Base-by-base conservation (phyloP, 768 basidiomycete species). In the Phanerodontia chrysosporium region DNA sequence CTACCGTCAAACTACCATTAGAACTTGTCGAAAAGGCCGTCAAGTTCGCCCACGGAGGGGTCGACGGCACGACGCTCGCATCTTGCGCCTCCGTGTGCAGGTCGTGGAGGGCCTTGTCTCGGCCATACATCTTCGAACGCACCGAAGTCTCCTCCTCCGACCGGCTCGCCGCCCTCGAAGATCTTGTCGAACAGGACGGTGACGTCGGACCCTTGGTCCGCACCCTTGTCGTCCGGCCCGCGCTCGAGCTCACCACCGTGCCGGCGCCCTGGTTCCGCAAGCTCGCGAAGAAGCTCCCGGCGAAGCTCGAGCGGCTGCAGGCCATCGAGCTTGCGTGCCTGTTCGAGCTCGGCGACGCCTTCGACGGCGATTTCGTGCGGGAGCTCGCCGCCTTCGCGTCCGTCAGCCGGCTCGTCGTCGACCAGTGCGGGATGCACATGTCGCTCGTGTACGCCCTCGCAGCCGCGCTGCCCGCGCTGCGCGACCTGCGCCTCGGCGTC, bases 1-100 rank as follows among this genome's bases (percentile, higher is more conserved):
- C 51, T 32, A n/a, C 28, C 51, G 35, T 21, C 7, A 7, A 21
- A 5, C 42, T 58, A 10, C 49, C 49, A 24, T 3, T 44, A 14
- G 58, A 58, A 13, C 21, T 58, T 14, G 16, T 58, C 18, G 8
- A 6, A 5, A 30, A 25, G 13, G 36, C 53, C 58, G 39, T 45
- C n/a, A 22, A 21, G 10, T 29, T 25, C 21, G 25, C 39, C 2
- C 25, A 49, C 36, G 16, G 54, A 30, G 49, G 25, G 2, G 25
- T 1, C 1, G 49, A 55, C 32, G 29, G n/a, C 12, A 1, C 12
- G n/a, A 51, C 59, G 6, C 54, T 60, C 14, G 28, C 28, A 1
- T 35, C 54, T 10, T 60, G 59, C 25, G 53, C 48, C 5, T 45
- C 51, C 22, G 59, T 60, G n/a, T 49, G 28, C 21, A 32, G 27